A percentile compares a stretch with the other conserved stretches of the same genome.
phyloP scores from a whole-genome alignment of 2,329 filamentous ascomycete genomes.

The Nothomitra cinnamomea region DNA sequence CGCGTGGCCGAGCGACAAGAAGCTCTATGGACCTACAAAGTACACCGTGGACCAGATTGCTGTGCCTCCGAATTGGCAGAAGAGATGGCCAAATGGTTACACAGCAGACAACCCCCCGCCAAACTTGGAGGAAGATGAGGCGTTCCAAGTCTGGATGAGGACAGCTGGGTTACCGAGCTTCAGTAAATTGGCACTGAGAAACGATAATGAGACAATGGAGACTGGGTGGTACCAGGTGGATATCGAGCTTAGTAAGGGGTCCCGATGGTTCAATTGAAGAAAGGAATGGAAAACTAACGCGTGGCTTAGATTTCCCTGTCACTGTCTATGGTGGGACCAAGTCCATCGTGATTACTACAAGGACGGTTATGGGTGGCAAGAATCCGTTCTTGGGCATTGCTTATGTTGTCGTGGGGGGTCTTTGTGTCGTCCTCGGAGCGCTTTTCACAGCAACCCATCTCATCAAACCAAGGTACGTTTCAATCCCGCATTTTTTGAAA shows the following conservation, averaged over 20 bases:
- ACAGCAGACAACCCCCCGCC: slow-evolving; percentile 47
- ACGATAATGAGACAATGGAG: slow-evolving; percentile 51
- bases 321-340: slow-evolving; percentile 70
- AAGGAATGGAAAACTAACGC: neutral
- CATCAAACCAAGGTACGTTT: slow-evolving; percentile 64
- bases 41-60: slow-evolving; percentile 50
- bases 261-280: neutral
- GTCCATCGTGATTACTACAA: slow-evolving; percentile 73
- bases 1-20: slow-evolving; percentile 70
- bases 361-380: slow-evolving; percentile 83
- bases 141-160: slow-evolving; percentile 97
- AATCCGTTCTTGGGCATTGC: slow-evolving; percentile 95
- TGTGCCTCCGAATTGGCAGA: slow-evolving; percentile 74
- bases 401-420: slow-evolving; percentile 82
- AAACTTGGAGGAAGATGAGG: slow-evolving; percentile 56
- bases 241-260: slow-evolving; percentile 57
- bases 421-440: slow-evolving; percentile 77
- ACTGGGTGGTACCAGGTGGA: slow-evolving; percentile 59
- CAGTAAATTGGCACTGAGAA: slow-evolving; percentile 79
- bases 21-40: slow-evolving; percentile 54
- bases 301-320: slow-evolving; percentile 56
- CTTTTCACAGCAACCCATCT: slow-evolving; percentile 84
- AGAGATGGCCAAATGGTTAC: slow-evolving; percentile 55
- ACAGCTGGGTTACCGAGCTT: slow-evolving; percentile 87
- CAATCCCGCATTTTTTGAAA: neutral